Percentiles rank a stretch among this genome's conserved stretches.
Evolutionary conservation across 2,329 filamentous ascomycete species (phyloP).

Genomic region (Alternaria triticimaculans): DNA sequence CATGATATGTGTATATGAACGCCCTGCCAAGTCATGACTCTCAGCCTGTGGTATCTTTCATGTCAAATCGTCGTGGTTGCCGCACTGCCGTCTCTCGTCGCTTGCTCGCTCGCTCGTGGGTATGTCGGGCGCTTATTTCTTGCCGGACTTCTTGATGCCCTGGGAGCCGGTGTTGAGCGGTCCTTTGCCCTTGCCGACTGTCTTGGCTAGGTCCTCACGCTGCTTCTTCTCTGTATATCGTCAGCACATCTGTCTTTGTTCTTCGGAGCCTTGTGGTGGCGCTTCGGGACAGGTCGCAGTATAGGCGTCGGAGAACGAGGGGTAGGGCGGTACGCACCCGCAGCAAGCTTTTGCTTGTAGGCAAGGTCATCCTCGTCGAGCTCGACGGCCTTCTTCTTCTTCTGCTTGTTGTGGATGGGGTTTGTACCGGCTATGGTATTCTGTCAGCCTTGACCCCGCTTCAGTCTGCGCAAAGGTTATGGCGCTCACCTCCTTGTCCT

Average conservation of each 20-base stretch:
- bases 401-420: slow-evolving; percentile 73
- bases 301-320: neutral
- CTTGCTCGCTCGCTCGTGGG: neutral
- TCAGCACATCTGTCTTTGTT: neutral
- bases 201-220: slow-evolving; percentile 70
- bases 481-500: slow-evolving; percentile 56
- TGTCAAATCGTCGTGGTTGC: slow-evolving; percentile 23
- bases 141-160: slow-evolving; percentile 97
- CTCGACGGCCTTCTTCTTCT: slow-evolving; percentile 79
- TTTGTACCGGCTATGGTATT: slow-evolving; percentile 55
- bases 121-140: slow-evolving; percentile 68
- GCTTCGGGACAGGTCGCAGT: neutral
- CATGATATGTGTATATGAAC: slow-evolving; percentile 22
- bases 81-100: neutral
- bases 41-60: slow-evolving; percentile 37
- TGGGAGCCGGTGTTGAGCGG: slow-evolving; percentile 83
- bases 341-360: slow-evolving; percentile 81
- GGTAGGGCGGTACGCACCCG: slow-evolving; percentile 65
- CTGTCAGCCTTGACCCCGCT: slow-evolving; percentile 31
- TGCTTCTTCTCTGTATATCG: slow-evolving; percentile 63
- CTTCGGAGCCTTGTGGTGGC: neutral
- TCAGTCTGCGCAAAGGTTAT: neutral
- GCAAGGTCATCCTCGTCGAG: slow-evolving; percentile 87
- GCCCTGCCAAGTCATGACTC: slow-evolving; percentile 30
- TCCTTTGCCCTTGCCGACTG: slow-evolving; percentile 79